Percentiles rank a stretch among this genome's conserved stretches.
Evolutionary conservation across 2,329 filamentous ascomycete species (phyloP).

Genomic region (Calycina herbarum): DNA sequence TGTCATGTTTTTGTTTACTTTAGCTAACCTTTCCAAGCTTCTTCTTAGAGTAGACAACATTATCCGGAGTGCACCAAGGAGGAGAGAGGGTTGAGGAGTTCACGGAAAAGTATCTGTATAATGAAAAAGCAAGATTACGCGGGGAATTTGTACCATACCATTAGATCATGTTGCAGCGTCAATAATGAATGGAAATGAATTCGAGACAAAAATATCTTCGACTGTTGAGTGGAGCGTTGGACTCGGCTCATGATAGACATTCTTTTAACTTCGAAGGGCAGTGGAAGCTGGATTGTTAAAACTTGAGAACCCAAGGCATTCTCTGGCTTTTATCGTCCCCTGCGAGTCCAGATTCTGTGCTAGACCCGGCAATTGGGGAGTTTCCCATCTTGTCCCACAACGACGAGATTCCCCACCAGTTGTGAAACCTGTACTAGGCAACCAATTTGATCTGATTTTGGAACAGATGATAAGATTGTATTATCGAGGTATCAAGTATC

Average conservation of each 20-base stretch:
- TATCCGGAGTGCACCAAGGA: slow-evolving; percentile 86
- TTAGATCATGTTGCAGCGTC: slow-evolving; percentile 37
- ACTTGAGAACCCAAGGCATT: no score
- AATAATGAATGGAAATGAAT: slow-evolving; percentile 34
- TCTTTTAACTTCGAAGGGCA: no score
- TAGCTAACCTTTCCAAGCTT: slow-evolving; percentile 52
- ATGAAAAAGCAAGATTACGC: slow-evolving; percentile 30
- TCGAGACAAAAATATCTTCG: not conserved
- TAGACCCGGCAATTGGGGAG: not conserved
- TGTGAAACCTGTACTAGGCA: not conserved
- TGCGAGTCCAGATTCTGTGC: not conserved
- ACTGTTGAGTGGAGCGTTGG: no score
- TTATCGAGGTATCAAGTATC: not conserved
- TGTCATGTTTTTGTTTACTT: slow-evolving; percentile 18
- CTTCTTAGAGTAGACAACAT: slow-evolving; percentile 96
- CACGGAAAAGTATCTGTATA: slow-evolving; percentile 33
- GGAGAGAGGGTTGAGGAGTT: slow-evolving; percentile 69
- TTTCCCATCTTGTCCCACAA: not conserved
- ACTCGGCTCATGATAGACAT: no score
- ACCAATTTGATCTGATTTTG: not conserved
- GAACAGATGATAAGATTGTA: not conserved
- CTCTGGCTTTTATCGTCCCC: no score
- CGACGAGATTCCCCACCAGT: not conserved
- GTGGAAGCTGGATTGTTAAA: no score
- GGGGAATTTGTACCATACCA: slow-evolving; percentile 38